Evolutionary conservation across 2,329 filamentous ascomycete genomes (phyloP).

Genomic region (Venturia aucupariae): DNA sequence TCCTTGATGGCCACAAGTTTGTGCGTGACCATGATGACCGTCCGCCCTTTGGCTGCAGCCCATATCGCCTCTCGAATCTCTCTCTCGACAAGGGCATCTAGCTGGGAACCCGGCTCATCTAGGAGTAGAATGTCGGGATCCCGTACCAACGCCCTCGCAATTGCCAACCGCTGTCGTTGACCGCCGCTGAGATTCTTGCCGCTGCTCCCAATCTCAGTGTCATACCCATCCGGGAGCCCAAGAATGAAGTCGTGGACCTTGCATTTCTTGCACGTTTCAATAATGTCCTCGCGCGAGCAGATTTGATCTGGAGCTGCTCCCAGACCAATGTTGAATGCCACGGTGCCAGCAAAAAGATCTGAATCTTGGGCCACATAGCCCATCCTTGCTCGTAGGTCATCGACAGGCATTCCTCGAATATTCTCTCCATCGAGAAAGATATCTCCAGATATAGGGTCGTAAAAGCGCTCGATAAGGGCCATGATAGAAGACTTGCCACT

Average conservation of each 20-base stretch:
- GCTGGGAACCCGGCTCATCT: conserved; percentile 38
- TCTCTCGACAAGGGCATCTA: conserved; percentile 37
- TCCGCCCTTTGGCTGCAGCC: conserved; percentile 33
- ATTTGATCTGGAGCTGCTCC: conserved; percentile 26
- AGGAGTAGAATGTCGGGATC: conserved; percentile 37
- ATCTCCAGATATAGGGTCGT: conserved; percentile 27
- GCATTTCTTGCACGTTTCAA: conserved; percentile 40
- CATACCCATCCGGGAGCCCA: conserved; percentile 38
- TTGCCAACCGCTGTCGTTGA: conserved; percentile 37
- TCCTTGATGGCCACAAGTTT: conserved; percentile 21
- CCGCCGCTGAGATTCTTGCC: conserved; percentile 37
- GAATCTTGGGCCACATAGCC: conserved; percentile 38
- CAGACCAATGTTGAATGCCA: conserved; percentile 36
- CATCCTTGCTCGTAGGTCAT: conserved; percentile 48
- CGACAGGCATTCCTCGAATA: conserved; percentile 27
- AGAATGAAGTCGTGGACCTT: conserved; percentile 33
- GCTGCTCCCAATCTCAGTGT: conserved; percentile 35
- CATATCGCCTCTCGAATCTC: conserved; percentile 47
- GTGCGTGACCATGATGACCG: conserved; percentile 31
- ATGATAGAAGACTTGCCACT: conserved; percentile 35
- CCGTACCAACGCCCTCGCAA: conserved; percentile 38
- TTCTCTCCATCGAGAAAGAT: conserved; percentile 31
- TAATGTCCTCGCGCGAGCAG: conserved; percentile 27
- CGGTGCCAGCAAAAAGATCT: conserved; percentile 35
- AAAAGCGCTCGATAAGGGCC: conserved; percentile 29